These are phyloP conservation scores for Coemansia sp. DNA, from an alignment of 192 early-diverging fungal genomes.

Conservation along the genomic window DNA sequence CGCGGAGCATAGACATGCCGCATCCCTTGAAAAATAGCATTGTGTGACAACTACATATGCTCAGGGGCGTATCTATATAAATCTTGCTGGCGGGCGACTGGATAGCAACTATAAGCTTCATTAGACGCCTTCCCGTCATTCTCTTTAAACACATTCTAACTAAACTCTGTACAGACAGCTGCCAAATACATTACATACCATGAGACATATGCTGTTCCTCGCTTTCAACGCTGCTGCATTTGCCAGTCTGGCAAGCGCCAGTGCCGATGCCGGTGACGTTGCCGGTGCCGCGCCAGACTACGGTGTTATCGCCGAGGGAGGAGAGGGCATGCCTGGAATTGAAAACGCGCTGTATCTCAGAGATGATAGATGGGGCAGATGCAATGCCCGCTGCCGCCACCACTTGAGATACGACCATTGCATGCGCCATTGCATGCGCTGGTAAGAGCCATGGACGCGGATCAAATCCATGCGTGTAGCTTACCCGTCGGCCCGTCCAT, in stretches of 20 bases:
- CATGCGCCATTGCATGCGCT: background rate
- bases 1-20: no score
- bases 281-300: background rate
- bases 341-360: no score
- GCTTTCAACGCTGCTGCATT: background rate
- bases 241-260: background rate
- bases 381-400: background rate
- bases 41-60: no score
- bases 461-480: no score
- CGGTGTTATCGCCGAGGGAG: background rate
- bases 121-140: background rate
- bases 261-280: background rate
- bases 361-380: conserved; percentile 1
- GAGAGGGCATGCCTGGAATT: background rate
- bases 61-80: no score
- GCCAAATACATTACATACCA: background rate
- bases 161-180: no score
- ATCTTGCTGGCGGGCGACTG: background rate
- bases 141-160: background rate
- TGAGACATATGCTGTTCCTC: background rate
- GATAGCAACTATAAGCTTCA: background rate
- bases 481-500: no score
- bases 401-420: background rate
- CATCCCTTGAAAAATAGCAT: no score
- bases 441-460: no score